phyloP scores from a whole-genome alignment of 2,329 filamentous ascomycete genomes.

The Fusarium avenaceum region DNA sequence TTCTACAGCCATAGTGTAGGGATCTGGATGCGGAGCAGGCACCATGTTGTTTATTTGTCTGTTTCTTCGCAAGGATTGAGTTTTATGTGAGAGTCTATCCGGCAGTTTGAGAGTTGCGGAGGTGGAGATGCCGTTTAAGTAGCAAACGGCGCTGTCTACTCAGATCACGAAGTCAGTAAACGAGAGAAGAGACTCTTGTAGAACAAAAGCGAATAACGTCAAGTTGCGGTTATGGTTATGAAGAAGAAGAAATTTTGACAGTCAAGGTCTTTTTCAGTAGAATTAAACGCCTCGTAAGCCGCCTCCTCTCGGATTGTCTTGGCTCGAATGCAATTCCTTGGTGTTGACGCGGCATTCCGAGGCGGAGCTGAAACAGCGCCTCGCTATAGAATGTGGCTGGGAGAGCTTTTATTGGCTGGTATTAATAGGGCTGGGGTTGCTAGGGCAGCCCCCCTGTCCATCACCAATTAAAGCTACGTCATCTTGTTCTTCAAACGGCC shows the following conservation, averaged over 20 bases:
- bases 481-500: constrained; percentile 14
- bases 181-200: not conserved
- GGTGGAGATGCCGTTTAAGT: not conserved
- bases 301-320: constrained; percentile 35
- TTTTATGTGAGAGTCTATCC: not conserved
- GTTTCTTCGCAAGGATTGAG: not conserved
- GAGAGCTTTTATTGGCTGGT: constrained; percentile 35
- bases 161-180: constrained; percentile 25
- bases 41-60: constrained; percentile 30
- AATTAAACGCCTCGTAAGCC: constrained; percentile 43
- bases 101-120: not conserved
- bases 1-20: constrained; percentile 29
- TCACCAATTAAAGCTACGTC: constrained; percentile 39
- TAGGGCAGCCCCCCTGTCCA: constrained; percentile 37
- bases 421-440: constrained; percentile 44
- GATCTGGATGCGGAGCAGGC: constrained; percentile 38
- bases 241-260: not conserved
- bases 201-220: not conserved
- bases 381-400: constrained; percentile 47
- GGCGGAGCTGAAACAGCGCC: constrained; percentile 51
- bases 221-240: not conserved
- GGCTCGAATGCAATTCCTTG: constrained; percentile 39
- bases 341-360: constrained; percentile 50
- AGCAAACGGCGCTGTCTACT: constrained; percentile 7
- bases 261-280: not conserved